Percentiles rank a stretch among this genome's conserved stretches.
Evolutionary conservation across 495 filamentous ascomycete species (phyloP).

Genomic region (Evernia prunastri): DNA sequence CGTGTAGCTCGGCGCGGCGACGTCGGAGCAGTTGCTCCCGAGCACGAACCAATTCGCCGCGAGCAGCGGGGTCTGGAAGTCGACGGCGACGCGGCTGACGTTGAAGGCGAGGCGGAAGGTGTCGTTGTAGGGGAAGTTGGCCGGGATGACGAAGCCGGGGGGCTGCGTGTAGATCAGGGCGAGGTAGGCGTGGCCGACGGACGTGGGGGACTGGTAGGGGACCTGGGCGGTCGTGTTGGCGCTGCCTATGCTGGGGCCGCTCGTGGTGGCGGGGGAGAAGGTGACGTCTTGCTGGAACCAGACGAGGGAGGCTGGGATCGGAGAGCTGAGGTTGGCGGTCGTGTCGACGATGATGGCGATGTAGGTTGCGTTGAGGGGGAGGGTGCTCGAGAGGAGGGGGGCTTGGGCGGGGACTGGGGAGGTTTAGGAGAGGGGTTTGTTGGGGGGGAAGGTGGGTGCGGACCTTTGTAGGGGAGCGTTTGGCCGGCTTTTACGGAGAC

Average conservation of each 20-base stretch:
- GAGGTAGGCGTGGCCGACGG: conserved; percentile 18
- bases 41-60: conserved; percentile 26
- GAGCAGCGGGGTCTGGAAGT: conserved; percentile 15
- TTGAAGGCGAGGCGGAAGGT: conserved; percentile 20
- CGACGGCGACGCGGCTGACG: conserved; percentile 7
- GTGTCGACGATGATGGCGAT: conserved; percentile 17
- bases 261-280: conserved; percentile 8
- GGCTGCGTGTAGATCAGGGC: conserved; percentile 15
- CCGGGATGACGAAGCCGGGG: conserved; percentile 12
- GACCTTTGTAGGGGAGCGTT: conserved; percentile 6
- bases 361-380: conserved; percentile 13
- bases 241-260: conserved; percentile 1
- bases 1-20: background rate
- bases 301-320: conserved; percentile 10
- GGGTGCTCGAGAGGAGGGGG: conserved; percentile 6
- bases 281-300: conserved; percentile 20
- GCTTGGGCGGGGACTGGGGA: background rate
- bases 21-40: conserved; percentile 17
- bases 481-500: conserved; percentile 11
- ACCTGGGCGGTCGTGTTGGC: conserved; percentile 6
- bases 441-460: background rate
- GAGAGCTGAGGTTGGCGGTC: conserved; percentile 10
- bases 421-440: background rate
- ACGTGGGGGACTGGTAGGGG: conserved; percentile 14
- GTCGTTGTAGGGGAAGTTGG: conserved; percentile 20